Base-by-base conservation (phyloP, 306 rosid species). In the Alnus glutinosa region DNA sequence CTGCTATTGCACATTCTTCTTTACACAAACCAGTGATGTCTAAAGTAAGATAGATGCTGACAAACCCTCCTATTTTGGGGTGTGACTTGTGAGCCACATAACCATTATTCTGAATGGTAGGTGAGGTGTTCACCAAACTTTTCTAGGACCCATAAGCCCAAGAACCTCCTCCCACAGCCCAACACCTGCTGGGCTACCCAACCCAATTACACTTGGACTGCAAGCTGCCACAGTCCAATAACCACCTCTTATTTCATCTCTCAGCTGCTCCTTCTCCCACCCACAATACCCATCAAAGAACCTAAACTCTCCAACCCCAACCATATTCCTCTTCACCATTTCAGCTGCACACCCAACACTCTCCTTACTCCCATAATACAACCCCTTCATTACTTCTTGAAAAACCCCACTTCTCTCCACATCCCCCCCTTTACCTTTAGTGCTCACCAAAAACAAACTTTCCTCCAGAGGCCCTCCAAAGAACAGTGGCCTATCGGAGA, bases 241-340 rank as follows among this genome's bases (percentile, higher is more conserved):
- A 0, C 97, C 96, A 61, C 87, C 86, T 23, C 75, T 85, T 0
- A 95, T 91, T 59, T 93, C 99, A 75, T 89, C 84, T 55, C 34
- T 87, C 75, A 95, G 62, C 64, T 93, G 98, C 61, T 88, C 94
- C 7, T 66, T 87, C 74, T 87, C 98, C 99, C 98, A 95, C 36
- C 96, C 94, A 88, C 99, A 95, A 19, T 85, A 92, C 76, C 98
- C 98, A 84, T 95, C 97, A 75, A 92, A 95, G 82, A 95, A 95
- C 82, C 98, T 88, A 12, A 95, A 89, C 23, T 95, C 94, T 4
- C 77, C 90, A 74, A 86, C 72, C 78, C 85, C 90, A 72, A 92
- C 83, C 58, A 84, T 36, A 72, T 86, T 73, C 81, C 97, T 90
- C 85, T 92, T 92, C 74, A 95, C 94, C 96, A 95, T 92, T 49